These are phyloP conservation scores for Spathaspora gorwiae DNA, from an alignment of 805 yeast genomes.

Conservation along the genomic window DNA sequence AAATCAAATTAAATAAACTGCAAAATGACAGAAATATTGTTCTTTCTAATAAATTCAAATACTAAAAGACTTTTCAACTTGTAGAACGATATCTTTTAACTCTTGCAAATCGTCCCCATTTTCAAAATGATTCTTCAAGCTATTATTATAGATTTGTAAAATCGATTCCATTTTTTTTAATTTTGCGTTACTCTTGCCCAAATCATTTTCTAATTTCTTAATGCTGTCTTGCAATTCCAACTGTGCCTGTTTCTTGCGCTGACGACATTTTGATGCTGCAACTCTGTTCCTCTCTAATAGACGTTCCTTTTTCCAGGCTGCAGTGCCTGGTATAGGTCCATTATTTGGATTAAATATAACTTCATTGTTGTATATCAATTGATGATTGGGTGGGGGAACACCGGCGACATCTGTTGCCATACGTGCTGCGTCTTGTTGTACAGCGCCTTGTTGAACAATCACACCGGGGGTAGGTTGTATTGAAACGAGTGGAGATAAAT, in stretches of 20 bases:
- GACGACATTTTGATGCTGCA: conserved; percentile 94
- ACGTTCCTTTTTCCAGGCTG: conserved; percentile 65
- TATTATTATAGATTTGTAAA: conserved; percentile 17
- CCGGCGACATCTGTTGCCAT: conserved; percentile 24
- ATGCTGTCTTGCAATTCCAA: conserved; percentile 74
- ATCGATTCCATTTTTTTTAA: conserved; percentile 19
- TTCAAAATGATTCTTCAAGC: conserved; percentile 13
- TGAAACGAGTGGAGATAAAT: not conserved
- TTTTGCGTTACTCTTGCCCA: conserved; percentile 20
- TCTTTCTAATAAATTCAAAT: not conserved
- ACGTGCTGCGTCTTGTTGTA: too few species aligned
- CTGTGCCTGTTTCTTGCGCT: conserved; percentile 85
- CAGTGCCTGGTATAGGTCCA: conserved; percentile 59
- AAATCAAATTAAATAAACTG: not conserved
- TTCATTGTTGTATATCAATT: conserved; percentile 49
- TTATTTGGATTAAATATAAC: conserved; percentile 49
- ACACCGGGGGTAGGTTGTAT: not conserved
- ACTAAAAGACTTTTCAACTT: not conserved
- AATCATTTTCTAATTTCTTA: conserved; percentile 43
- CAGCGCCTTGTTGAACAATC: too few species aligned
- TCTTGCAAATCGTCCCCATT: conserved; percentile 3
- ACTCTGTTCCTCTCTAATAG: conserved; percentile 80
- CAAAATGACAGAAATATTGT: not conserved
- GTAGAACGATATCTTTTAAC: conserved; percentile 6
- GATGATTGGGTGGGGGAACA: conserved; percentile 47